These are phyloP conservation scores for Balakata baccata DNA, from an alignment of 345 rosid genomes.

Conservation along the genomic window DNA sequence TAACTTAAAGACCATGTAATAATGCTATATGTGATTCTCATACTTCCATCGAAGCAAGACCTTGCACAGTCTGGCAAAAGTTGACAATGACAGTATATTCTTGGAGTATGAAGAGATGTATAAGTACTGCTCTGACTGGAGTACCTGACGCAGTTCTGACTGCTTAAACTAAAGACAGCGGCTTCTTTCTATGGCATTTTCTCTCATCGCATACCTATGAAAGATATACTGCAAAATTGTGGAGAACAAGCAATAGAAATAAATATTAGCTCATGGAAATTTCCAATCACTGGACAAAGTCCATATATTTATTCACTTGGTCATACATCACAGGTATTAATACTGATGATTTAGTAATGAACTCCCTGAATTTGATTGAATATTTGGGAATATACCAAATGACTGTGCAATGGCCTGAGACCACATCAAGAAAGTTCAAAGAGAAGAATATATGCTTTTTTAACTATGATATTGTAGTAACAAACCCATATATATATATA, in stretches of 20 bases:
- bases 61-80: slow-evolving; percentile 11
- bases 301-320: background rate
- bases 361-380: background rate
- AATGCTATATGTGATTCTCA: background rate
- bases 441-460: background rate
- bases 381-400: background rate
- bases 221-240: slow-evolving; percentile 19
- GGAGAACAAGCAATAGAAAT: slow-evolving; percentile 1
- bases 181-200: slow-evolving; percentile 12
- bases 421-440: background rate
- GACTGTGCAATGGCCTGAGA: background rate
- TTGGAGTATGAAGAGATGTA: slow-evolving; percentile 7
- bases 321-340: background rate
- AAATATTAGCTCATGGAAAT: background rate
- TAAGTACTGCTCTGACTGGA: background rate
- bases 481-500: background rate
- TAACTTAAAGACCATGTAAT: background rate
- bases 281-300: background rate
- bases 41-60: slow-evolving; percentile 19
- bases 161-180: background rate
- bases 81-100: background rate
- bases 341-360: background rate
- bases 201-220: slow-evolving; percentile 3
- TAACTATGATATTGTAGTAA: background rate
- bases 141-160: background rate